Evolutionary conservation across 805 yeast species (phyloP).

Genomic region (Candida patagonica): DNA sequence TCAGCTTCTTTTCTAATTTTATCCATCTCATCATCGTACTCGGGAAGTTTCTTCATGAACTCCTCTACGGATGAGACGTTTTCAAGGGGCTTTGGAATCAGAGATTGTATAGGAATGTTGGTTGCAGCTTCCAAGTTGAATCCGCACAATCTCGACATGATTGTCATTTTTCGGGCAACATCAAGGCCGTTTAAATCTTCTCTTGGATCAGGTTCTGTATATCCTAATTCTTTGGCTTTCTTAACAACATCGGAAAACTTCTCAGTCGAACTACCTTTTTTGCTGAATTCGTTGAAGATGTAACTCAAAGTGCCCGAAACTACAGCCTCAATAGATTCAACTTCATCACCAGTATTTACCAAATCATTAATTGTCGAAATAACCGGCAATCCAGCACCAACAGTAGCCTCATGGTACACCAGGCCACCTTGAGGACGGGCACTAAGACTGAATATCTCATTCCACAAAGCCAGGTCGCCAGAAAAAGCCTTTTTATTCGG

Average conservation of each 20-base stretch:
- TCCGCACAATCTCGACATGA: constrained; percentile 89
- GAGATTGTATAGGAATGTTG: constrained; percentile 87
- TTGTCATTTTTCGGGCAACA: constrained; percentile 97
- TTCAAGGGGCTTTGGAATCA: constrained; percentile 83
- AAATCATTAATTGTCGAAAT: constrained; percentile 82
- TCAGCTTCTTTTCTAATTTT: constrained; percentile 73
- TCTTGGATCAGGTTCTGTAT: constrained; percentile 99
- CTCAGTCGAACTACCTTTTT: constrained; percentile 44
- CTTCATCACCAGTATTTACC: constrained; percentile 86
- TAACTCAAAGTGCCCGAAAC: constrained; percentile 93
- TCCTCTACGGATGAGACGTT: constrained; percentile 51
- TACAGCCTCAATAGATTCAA: constrained; percentile 88
- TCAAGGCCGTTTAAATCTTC: constrained; percentile 97
- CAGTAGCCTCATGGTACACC: constrained; percentile 96
- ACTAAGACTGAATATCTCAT: constrained; percentile 52
- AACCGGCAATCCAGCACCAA: constrained; percentile 97
- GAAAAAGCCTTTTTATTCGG: constrained; percentile 98
- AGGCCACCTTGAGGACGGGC: constrained; percentile 54
- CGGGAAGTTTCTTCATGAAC: constrained; percentile 71
- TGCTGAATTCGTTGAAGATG: constrained; percentile 87
- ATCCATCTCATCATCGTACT: constrained; percentile 73
- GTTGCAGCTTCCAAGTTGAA: constrained; percentile 76
- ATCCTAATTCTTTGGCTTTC: constrained; percentile 84
- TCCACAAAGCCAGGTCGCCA: constrained; percentile 64
- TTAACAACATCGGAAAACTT: constrained; percentile 86